These are phyloP conservation scores for Melastoma candidum DNA, from an alignment of 441 rosid genomes.

Conservation along the genomic window DNA sequence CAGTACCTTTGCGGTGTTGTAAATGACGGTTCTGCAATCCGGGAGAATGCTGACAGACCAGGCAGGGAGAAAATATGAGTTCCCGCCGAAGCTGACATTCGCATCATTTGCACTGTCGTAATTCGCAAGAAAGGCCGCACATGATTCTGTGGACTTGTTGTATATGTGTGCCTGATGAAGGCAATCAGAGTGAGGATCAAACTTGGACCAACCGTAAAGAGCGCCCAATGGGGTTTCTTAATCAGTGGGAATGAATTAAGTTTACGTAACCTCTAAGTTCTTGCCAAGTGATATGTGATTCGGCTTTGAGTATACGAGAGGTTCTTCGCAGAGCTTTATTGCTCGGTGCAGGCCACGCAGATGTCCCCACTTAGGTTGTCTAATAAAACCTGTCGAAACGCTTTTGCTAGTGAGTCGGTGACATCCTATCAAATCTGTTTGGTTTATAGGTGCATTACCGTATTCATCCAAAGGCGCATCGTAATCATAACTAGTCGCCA, in stretches of 20 bases:
- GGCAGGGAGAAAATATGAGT: constrained; percentile 49
- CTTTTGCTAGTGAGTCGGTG: neutral
- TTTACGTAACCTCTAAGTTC: constrained; percentile 35
- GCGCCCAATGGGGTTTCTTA: too few species aligned
- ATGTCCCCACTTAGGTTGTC: constrained; percentile 76
- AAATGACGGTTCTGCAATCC: constrained; percentile 47
- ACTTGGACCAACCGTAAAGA: neutral
- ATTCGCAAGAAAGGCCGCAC: constrained; percentile 64
- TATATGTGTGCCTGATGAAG: constrained; percentile 48
- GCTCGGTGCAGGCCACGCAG: constrained; percentile 47
- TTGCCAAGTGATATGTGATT: constrained; percentile 30
- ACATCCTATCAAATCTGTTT: neutral
- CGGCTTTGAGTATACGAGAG: constrained; percentile 47
- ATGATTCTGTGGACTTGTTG: constrained; percentile 37
- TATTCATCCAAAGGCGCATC: constrained; percentile 72
- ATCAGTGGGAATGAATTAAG: too few species aligned
- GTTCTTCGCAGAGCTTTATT: constrained; percentile 48
- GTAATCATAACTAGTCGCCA: constrained; percentile 66
- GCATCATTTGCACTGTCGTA: constrained; percentile 37
- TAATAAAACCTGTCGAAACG: constrained; percentile 39
- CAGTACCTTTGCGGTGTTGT: constrained; percentile 58
- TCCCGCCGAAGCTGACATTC: constrained; percentile 39
- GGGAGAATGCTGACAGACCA: constrained; percentile 80
- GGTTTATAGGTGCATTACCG: constrained; percentile 25
- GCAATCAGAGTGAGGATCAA: neutral